A percentile compares a stretch with the other conserved stretches of the same genome.
Conservation (phyloP, 2,329 filamentous ascomycete genomes). For the Ophiostoma ips region DNA sequence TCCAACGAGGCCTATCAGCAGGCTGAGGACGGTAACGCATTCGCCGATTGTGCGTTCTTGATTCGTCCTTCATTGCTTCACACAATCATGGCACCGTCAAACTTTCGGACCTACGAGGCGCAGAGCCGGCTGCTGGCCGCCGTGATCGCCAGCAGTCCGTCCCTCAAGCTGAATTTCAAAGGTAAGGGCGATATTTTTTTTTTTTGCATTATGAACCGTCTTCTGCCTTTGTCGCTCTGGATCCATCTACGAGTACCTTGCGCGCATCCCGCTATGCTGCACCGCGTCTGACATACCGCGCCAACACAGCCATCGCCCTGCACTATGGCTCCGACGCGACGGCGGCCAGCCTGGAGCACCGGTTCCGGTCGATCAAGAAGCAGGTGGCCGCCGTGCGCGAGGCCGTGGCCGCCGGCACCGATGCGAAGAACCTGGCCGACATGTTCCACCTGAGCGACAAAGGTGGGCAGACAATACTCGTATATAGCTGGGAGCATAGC, state of each 20-base stretch:
- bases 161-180: constrained; percentile 44
- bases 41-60: too few species aligned
- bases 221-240: background rate
- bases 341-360: constrained; percentile 34
- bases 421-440: constrained; percentile 31
- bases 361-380: constrained; percentile 33
- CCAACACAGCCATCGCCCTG: constrained; percentile 28
- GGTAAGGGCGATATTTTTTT: constrained; percentile 33
- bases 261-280: background rate
- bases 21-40: too few species aligned
- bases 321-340: constrained; percentile 37
- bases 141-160: constrained; percentile 42
- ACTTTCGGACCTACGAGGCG: constrained; percentile 46
- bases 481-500: too few species aligned
- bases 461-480: constrained; percentile 24
- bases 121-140: constrained; percentile 47
- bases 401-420: constrained; percentile 22
- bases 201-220: background rate
- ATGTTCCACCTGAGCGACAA: constrained; percentile 26
- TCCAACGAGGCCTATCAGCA: background rate
- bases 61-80: too few species aligned
- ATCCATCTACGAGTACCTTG: too few species aligned
- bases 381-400: constrained; percentile 26
- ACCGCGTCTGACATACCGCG: background rate
- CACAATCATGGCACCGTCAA: constrained; percentile 28